Evolutionary conservation across 2,329 filamentous ascomycete species (phyloP).

Genomic region (Sarocladium strictum): DNA sequence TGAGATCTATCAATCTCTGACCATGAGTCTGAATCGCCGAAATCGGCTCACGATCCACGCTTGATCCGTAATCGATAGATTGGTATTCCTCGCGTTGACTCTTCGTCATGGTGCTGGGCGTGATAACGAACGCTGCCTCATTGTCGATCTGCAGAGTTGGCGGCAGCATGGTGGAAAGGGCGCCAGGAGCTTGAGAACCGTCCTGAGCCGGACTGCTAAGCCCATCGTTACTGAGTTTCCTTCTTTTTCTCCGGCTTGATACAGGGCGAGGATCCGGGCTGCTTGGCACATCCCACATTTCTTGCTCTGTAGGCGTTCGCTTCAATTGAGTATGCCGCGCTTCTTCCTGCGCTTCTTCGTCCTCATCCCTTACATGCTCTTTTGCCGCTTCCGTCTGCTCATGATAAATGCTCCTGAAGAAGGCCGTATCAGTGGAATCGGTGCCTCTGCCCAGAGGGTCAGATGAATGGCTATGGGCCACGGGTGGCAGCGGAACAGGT

Average conservation of each 20-base stretch:
- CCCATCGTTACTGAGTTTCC: constrained; percentile 11
- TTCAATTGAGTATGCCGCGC: not conserved
- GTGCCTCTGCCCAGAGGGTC: constrained; percentile 1
- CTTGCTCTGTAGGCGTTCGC: constrained; percentile 19
- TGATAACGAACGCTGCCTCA: constrained; percentile 27
- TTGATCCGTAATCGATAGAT: constrained; percentile 16
- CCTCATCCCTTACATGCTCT: not conserved
- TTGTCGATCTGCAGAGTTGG: constrained; percentile 20
- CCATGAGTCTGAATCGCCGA: not conserved
- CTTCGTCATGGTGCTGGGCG: constrained; percentile 26
- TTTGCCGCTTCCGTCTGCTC: constrained; percentile 33
- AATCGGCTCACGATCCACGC: constrained; percentile 10
- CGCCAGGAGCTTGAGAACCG: constrained; percentile 1
- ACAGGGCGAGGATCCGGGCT: constrained; percentile 26
- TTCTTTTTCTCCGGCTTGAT: constrained; percentile 9
- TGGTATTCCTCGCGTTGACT: constrained; percentile 32
- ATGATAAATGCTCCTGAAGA: constrained; percentile 42
- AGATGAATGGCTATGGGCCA: constrained; percentile 22
- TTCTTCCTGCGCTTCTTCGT: not conserved
- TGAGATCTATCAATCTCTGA: not conserved
- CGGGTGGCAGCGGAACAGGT: constrained; percentile 16
- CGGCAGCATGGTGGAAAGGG: constrained; percentile 20
- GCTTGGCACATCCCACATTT: constrained; percentile 40
- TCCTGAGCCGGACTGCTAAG: constrained; percentile 1
- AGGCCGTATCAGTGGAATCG: constrained; percentile 40